Base-by-base conservation (phyloP, 163 green algal species). In the Trebouxia gelatinosa region DNA sequence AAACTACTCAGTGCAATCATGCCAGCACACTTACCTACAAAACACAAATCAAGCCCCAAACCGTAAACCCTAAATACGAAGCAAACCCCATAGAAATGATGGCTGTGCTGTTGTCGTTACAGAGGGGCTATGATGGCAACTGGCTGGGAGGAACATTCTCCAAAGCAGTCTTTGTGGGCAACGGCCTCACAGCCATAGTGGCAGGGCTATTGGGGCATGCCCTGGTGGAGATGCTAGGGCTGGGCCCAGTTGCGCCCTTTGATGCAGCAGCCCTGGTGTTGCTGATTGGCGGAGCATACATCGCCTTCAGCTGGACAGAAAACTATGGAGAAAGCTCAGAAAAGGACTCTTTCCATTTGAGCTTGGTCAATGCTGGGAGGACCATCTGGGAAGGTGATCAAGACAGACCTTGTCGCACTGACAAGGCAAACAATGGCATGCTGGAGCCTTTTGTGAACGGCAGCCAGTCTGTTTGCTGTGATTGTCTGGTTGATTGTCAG, bases 221-320 rank as follows among this genome's bases (percentile, higher is more conserved):
- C 13, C 88, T 99, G 11, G 95, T 99, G 16, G 87, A 93, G 34
- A 86, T 76, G 9, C 46, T 95, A 16, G 23, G 62, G 1, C 62
- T 98, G 11, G 95, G 88, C n/a, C 88, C 94, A 7, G 95, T 99
- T 54, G 92, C 93, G 6, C 95, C 95, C 31, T 99, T 99, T 82
- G 95, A 99, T 74, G 93, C 94, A 2, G 93, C 95, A 5, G 79
- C 85, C 2, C 46, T 78, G 1, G 86, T 94, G 43, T 83, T 98
- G 68, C 40, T 93, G 19, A n/a, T 85, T 0, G 93, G 92, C n/a
- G 93, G 90, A 9, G 82, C 74, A 23, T 84, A 97, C 66, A 94
- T 99, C 71, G 43, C 82, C 3, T 13, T 79, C 26, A 93, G 86
- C 3, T 99, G 95, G 95, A 80, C 74, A 16, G 95, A 99, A 75